Evolutionary conservation across 805 yeast species (phyloP).

Genomic region (Candida quercuum): DNA sequence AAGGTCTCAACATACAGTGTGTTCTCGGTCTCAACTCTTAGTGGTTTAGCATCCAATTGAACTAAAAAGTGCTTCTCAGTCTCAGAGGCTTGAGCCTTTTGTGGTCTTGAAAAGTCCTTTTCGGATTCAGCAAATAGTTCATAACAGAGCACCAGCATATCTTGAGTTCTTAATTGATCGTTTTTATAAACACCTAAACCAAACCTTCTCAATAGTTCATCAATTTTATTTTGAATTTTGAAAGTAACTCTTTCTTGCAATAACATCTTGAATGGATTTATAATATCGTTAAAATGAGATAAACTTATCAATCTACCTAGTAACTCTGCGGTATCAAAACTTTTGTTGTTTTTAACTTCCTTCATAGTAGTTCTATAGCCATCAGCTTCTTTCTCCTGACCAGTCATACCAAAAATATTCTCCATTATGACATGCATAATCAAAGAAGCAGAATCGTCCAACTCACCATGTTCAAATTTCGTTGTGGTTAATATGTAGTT

Average conservation of each 20-base stretch:
- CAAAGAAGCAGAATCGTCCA: slow-evolving; percentile 59
- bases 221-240: slow-evolving; percentile 68
- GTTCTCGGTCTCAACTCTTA: slow-evolving; percentile 47
- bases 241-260: slow-evolving; percentile 59
- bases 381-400: slow-evolving; percentile 92
- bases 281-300: slow-evolving; percentile 46
- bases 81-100: slow-evolving; percentile 27
- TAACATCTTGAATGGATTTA: slow-evolving; percentile 64
- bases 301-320: slow-evolving; percentile 61
- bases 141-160: slow-evolving; percentile 64
- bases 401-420: slow-evolving; percentile 86
- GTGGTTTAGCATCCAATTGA: slow-evolving; percentile 57
- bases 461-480: slow-evolving; percentile 58
- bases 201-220: slow-evolving; percentile 71
- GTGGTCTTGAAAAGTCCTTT: slow-evolving; percentile 18
- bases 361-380: slow-evolving; percentile 82
- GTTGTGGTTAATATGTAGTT: slow-evolving; percentile 65
- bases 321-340: slow-evolving; percentile 82
- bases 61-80: slow-evolving; percentile 68
- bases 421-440: slow-evolving; percentile 80
- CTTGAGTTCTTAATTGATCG: slow-evolving; percentile 47
- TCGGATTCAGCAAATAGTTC: slow-evolving; percentile 60
- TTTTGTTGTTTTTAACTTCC: slow-evolving; percentile 85
- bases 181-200: slow-evolving; percentile 78
- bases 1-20: slow-evolving; percentile 54